phyloP scores from a whole-genome alignment of 345 rosid genomes.

The Triadica sebifera region DNA sequence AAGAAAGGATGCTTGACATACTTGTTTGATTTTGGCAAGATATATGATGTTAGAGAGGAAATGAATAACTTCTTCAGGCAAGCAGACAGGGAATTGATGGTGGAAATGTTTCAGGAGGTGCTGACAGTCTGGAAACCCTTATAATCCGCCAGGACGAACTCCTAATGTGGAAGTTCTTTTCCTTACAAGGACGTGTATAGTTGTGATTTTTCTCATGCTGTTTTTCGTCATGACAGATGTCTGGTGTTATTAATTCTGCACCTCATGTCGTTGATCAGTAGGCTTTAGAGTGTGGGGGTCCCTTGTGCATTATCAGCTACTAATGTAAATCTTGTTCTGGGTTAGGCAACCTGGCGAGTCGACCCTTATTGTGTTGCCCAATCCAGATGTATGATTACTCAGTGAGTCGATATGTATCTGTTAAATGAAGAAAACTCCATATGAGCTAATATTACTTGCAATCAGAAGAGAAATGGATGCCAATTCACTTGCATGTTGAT shows the following conservation, averaged over 20 bases:
- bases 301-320: neutral
- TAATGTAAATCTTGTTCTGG: neutral
- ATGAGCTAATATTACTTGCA: neutral
- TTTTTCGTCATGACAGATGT: neutral
- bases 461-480: too few species aligned
- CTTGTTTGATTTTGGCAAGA: slow-evolving; percentile 87
- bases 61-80: slow-evolving; percentile 67
- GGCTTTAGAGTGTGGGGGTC: neutral
- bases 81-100: slow-evolving; percentile 78
- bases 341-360: neutral
- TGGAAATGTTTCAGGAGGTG: slow-evolving; percentile 91
- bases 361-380: neutral
- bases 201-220: neutral
- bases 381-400: neutral
- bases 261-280: neutral
- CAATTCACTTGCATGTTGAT: too few species aligned
- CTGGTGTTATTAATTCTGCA: neutral
- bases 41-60: slow-evolving; percentile 77
- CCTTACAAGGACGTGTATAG: neutral
- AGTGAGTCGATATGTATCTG: neutral
- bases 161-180: neutral
- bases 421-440: neutral
- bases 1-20: slow-evolving; percentile 83
- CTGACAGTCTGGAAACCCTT: slow-evolving; percentile 73
- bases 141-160: slow-evolving; percentile 10